A percentile compares a stretch with the other conserved stretches of the same genome.
Evolutionary conservation across 2,329 filamentous ascomycete species (phyloP).

Genomic region (Sporothrix mexicana): DNA sequence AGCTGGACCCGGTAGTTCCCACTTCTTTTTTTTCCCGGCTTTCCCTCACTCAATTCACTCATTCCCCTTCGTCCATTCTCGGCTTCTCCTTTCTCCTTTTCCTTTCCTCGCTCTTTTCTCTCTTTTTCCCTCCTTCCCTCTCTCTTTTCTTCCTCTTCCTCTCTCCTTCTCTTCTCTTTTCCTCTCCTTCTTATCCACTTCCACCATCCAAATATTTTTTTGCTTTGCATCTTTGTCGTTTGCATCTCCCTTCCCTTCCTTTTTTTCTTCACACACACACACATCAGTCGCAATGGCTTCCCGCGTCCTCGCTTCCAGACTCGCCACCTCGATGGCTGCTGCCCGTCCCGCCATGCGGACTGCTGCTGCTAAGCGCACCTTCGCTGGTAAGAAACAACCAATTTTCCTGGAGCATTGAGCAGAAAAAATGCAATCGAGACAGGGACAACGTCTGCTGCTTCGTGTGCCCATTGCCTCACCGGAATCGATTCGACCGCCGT

Average conservation of each 20-base stretch:
- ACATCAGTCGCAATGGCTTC: conserved; percentile 77
- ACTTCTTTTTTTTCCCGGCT: conserved; percentile 36
- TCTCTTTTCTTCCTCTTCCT: conserved; percentile 28
- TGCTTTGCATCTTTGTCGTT: conserved; percentile 39
- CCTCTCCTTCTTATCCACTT: conserved; percentile 34
- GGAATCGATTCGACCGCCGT: background rate
- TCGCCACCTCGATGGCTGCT: conserved; percentile 78
- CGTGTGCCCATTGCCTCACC: conserved; percentile 2
- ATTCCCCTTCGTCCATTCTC: conserved; percentile 40
- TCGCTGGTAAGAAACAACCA: conserved; percentile 70
- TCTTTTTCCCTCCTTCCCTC: conserved; percentile 27
- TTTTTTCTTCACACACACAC: conserved; percentile 43
- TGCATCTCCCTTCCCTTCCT: conserved; percentile 43
- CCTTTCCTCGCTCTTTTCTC: conserved; percentile 25
- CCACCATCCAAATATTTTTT: conserved; percentile 33
- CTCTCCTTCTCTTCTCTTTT: conserved; percentile 35
- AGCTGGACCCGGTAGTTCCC: conserved; percentile 36
- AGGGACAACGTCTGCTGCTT: background rate
- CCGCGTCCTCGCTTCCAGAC: conserved; percentile 77
- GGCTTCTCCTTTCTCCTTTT: conserved; percentile 39
- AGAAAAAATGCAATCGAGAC: background rate
- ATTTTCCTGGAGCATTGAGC: background rate
- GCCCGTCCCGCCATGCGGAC: conserved; percentile 75
- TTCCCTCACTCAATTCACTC: conserved; percentile 38
- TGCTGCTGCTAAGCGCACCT: conserved; percentile 75